Percentiles rank a stretch among this genome's conserved stretches.
phyloP scores from a whole-genome alignment of 768 basidiomycete species.

The Pulveroboletus ravenelii region DNA sequence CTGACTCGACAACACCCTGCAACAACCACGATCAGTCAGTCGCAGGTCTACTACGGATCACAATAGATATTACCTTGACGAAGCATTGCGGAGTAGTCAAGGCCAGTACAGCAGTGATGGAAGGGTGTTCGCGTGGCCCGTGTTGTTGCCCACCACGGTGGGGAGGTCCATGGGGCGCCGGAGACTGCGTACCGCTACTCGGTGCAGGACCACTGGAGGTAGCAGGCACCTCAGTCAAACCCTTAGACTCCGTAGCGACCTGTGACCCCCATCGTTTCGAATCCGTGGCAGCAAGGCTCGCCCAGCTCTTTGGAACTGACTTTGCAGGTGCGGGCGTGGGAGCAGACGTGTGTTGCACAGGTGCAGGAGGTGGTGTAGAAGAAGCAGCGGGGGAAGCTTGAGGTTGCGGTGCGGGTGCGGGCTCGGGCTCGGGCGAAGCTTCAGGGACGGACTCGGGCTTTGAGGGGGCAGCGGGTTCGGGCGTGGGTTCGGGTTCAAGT shows the following conservation, averaged over 20 bases:
- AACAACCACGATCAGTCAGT: slow-evolving; percentile 7
- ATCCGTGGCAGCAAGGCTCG: slow-evolving; percentile 82
- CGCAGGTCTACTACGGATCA: not conserved
- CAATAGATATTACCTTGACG: slow-evolving; percentile 64
- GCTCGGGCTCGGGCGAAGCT: slow-evolving; percentile 24
- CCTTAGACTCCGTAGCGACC: slow-evolving; percentile 73
- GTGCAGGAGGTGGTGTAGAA: slow-evolving; percentile 27
- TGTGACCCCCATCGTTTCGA: slow-evolving; percentile 80
- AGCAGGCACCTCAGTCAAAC: slow-evolving; percentile 61
- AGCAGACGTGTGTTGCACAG: slow-evolving; percentile 28
- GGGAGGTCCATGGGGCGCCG: slow-evolving; percentile 29
- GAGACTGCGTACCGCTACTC: slow-evolving; percentile 35
- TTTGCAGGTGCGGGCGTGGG: slow-evolving; percentile 34
- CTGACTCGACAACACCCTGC: slow-evolving; percentile 68
- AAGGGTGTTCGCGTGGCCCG: slow-evolving; percentile 40
- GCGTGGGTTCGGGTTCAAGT: slow-evolving; percentile 27
- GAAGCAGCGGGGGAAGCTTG: slow-evolving; percentile 16
- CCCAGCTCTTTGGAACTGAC: slow-evolving; percentile 78
- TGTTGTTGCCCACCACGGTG: slow-evolving; percentile 34
- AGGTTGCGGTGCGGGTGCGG: slow-evolving; percentile 19
- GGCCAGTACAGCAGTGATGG: slow-evolving; percentile 50
- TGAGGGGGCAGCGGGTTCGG: slow-evolving; percentile 22
- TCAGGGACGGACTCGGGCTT: slow-evolving; percentile 26
- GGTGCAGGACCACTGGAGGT: slow-evolving; percentile 38
- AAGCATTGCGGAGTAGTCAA: slow-evolving; percentile 80